Conservation (phyloP, 179 eudicot genomes). For the Gypsophila paniculata region DNA sequence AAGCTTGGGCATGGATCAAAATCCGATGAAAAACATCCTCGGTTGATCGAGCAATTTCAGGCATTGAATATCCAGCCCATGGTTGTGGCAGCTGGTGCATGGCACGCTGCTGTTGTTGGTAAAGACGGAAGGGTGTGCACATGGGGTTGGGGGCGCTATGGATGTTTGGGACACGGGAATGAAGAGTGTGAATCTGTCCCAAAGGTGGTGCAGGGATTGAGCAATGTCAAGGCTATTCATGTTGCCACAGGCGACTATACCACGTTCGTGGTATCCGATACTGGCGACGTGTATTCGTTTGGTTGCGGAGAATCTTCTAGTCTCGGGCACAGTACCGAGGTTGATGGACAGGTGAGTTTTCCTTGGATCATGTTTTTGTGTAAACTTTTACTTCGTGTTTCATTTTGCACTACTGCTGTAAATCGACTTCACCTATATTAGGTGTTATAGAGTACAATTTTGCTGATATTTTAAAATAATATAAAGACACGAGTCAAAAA, state of each 20-base stretch:
- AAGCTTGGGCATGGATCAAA: conserved; percentile 83
- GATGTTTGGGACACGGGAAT: conserved; percentile 86
- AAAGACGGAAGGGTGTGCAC: conserved; percentile 93
- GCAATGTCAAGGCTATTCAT: conserved; percentile 71
- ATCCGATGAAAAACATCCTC: conserved; percentile 73
- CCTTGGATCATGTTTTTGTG: not conserved
- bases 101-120: conserved; percentile 98
- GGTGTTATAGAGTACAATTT: too few relatives aligned
- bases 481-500: too few relatives aligned
- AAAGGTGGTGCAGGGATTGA: conserved; percentile 70
- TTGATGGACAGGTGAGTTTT: conserved; percentile 56
- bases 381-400: not conserved
- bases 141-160: conserved; percentile 99
- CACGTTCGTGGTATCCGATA: conserved; percentile 74
- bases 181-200: conserved; percentile 82
- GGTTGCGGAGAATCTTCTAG: conserved; percentile 95
- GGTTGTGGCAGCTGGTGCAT: conserved; percentile 94
- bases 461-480: too few relatives aligned
- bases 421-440: too few relatives aligned
- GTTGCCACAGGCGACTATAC: conserved; percentile 94
- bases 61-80: conserved; percentile 70
- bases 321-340: conserved; percentile 66
- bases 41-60: conserved; percentile 67
- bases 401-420: not conserved
- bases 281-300: conserved; percentile 79